Evolutionary conservation across 2,329 filamentous ascomycete species (phyloP), one percentile per base, ranked within the genome.

Genomic region (Tetracladium maxilliforme): DNA sequence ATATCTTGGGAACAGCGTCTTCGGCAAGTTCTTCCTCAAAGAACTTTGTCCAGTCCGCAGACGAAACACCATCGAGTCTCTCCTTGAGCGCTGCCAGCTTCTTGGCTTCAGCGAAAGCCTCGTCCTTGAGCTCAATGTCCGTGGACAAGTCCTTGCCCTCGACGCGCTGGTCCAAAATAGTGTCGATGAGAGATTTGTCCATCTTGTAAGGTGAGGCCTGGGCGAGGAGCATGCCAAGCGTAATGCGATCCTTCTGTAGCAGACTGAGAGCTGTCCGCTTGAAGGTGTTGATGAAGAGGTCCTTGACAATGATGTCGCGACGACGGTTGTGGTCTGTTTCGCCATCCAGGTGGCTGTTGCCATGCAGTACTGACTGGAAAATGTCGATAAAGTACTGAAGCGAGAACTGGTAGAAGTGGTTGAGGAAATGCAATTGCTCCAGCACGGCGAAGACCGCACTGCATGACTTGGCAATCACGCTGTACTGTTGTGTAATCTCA

Each of bases 351-450:
- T 71, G 72, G 42, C 76, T 74, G 50, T 92, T 92, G 30, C 71
- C 67, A 38, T 78, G 78, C 19, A 98, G 64, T 6, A 98, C 90
- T 6, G 78, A 72, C 46, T 92, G 81, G 67, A 98, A 98, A 39
- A 98, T 98, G 47, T 94, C 81, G 28, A 93, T 69, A 56, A 98
- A 98, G 55, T 93, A 98, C 51, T 94, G 86, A 31, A 98, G 65
- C 19, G 90, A 98, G 63, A 98, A 98, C 48, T 95, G 92, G 52
- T 98, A 98, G 56, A 95, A 95, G 60, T 95, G 90, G 50, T 98
- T 94, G 48, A 98, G 75, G 46, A 94, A 92, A 52, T 95, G 87
- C 30, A 98, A 69, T 50, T 98, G 87, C 55, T 98, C 92, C 32
- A 98, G 62, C 10, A 98, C 81, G 16, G 92, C 84, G 48, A 95